Evolutionary conservation across 768 basidiomycete genomes (phyloP).

Genomic region (Sarcomyxa edulis): DNA sequence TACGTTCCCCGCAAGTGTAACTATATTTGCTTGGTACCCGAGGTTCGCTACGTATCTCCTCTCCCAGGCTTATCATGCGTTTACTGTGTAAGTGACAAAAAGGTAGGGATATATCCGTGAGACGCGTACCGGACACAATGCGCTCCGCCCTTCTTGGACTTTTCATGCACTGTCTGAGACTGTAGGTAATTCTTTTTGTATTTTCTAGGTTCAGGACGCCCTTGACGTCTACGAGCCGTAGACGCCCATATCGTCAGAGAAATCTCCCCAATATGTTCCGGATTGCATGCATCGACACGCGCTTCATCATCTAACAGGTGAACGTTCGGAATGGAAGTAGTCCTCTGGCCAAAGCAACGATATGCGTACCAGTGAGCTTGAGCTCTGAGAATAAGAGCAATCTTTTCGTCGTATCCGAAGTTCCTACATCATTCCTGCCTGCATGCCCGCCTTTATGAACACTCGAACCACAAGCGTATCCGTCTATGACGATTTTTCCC

Average conservation of each 20-base stretch:
- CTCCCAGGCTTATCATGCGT: neutral
- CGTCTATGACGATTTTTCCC: neutral
- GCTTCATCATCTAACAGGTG: constrained; percentile 11
- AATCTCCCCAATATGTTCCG: constrained; percentile 7
- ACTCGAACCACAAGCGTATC: neutral
- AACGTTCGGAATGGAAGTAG: no score
- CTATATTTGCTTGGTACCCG: no score
- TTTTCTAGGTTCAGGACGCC: constrained; percentile 1
- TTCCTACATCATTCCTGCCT: no score
- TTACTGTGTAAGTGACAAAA: neutral
- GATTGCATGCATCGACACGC: neutral
- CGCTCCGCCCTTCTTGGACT: constrained; percentile 18
- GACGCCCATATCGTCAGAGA: constrained; percentile 6
- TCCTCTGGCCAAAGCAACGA: neutral
- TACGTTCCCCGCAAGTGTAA: neutral
- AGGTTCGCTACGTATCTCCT: neutral
- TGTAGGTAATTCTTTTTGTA: neutral
- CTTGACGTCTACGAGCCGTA: no score
- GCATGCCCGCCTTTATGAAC: no score
- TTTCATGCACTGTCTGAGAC: constrained; percentile 17
- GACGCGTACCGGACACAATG: constrained; percentile 20
- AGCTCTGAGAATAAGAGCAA: constrained; percentile 7
- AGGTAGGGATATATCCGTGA: neutral
- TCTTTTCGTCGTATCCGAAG: no score
- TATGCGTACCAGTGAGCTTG: constrained; percentile 6